These are phyloP conservation scores for Lactarius hengduanensis DNA, from an alignment of 768 basidiomycete genomes.

Conservation along the genomic window DNA sequence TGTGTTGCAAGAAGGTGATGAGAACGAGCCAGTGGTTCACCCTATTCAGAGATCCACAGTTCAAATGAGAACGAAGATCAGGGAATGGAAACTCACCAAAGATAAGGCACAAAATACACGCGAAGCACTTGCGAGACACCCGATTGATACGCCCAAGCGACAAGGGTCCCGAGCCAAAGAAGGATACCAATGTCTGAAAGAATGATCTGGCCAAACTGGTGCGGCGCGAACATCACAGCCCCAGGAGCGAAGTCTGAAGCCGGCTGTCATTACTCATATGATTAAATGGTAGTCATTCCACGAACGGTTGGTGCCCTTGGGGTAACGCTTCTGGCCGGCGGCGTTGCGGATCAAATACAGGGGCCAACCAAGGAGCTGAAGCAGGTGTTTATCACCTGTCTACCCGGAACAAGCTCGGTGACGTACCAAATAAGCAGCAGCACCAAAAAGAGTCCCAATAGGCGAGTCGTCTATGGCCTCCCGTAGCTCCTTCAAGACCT, in stretches of 20 bases:
- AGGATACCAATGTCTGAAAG: conserved; percentile 81
- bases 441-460: conserved; percentile 56
- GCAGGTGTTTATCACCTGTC: neutral
- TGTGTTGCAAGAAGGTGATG: conserved; percentile 98
- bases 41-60: conserved; percentile 38
- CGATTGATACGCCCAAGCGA: conserved; percentile 52
- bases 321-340: conserved; percentile 83
- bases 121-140: conserved; percentile 74
- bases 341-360: conserved; percentile 80
- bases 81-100: conserved; percentile 51
- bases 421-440: conserved; percentile 58
- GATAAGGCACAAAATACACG: conserved; percentile 84
- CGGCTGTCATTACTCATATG: neutral
- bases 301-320: conserved; percentile 75
- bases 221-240: conserved; percentile 79
- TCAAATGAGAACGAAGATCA: too few relatives aligned
- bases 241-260: conserved; percentile 69
- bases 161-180: conserved; percentile 64
- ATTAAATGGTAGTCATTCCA: conserved; percentile 19
- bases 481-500: conserved; percentile 69
- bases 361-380: conserved; percentile 80
- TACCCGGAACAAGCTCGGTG: neutral
- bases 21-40: conserved; percentile 94
- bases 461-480: conserved; percentile 94
- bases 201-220: conserved; percentile 74